Percentiles rank a stretch among this genome's conserved stretches.
Conservation (phyloP, 2,329 filamentous ascomycete species). For the Diaporthe sp. region DNA sequence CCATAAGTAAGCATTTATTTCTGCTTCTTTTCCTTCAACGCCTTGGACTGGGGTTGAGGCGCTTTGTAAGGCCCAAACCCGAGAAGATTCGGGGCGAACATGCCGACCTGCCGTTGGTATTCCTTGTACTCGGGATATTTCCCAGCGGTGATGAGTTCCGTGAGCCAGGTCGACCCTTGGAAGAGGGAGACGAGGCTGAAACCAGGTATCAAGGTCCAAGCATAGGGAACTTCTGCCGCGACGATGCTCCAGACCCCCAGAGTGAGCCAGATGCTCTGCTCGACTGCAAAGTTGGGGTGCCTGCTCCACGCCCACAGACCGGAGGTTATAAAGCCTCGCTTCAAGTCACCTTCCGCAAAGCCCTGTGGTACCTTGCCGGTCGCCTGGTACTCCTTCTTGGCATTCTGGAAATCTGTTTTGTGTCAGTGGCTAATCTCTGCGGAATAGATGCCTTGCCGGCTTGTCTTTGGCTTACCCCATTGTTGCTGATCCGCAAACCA, state of each 20-base stretch:
- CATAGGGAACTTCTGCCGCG: conserved; percentile 76
- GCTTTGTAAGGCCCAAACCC: conserved; percentile 58
- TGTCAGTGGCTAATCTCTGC: conserved; percentile 29
- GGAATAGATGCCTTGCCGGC: not conserved
- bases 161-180: conserved; percentile 89
- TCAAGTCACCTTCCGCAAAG: conserved; percentile 80
- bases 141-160: conserved; percentile 80
- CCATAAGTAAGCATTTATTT: conserved; percentile 51
- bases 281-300: conserved; percentile 94
- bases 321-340: conserved; percentile 87
- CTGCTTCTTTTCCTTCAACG: conserved; percentile 60
- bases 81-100: conserved; percentile 76
- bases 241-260: conserved; percentile 91
- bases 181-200: conserved; percentile 82
- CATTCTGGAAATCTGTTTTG: conserved; percentile 77
- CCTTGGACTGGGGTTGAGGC: conserved; percentile 58
- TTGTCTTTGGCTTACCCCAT: conserved; percentile 73
- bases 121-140: conserved; percentile 92
- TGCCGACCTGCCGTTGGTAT: conserved; percentile 86
- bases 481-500: conserved; percentile 92
- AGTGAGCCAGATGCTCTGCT: conserved; percentile 90
- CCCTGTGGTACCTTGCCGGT: conserved; percentile 77
- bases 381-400: conserved; percentile 81
- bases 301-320: conserved; percentile 91
- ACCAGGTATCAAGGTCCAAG: conserved; percentile 82